Evolutionary conservation across 2,329 filamentous ascomycete species (phyloP), one percentile per base, ranked within the genome.

Genomic region (Shiraia sp.): DNA sequence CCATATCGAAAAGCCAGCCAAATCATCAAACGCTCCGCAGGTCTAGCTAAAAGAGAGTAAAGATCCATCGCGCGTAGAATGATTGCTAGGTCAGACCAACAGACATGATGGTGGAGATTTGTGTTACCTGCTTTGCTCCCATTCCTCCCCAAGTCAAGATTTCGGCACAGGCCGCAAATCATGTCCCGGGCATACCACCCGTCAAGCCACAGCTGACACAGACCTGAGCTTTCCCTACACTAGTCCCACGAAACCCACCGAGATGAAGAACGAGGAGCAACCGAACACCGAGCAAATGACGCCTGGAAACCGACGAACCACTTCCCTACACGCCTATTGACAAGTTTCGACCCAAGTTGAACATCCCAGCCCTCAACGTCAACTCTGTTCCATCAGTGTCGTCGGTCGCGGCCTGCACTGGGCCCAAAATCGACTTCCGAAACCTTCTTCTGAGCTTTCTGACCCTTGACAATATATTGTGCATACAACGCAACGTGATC

Each of bases 401-500:
- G 54, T 32, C 64, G 57, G 35, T 63, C 61, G 25, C 63, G 61
- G 22, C 61, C 57, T 7, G 57, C 55, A 39, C 62, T 64, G 26
- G 59, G 63, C 32, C 66, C 66, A 57, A 70, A 70, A 48, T 70
- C 66, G 30, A 68, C 60, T 45, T 70, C 54, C 29, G 63, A 57
- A 7, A 61, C 57, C 49, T 69, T 68, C 74, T 86, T 86, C 39
- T 92, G n/a, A n/a, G n/a, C 88, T 74, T 93, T 95, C 59, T 88
- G 83, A 26, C 84, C 80, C 75, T 95, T 95, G 75, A 96, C 86
- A 56, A 87, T 83, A 70, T 96, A 95, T 67, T 96, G 88, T 38
- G 88, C 86, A 78, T 91, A 85, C 63, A 96, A 83, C 64, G 91
- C 88, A 58, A 96, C 82, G 69, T 96, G 91, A 65, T 96, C 91